These are phyloP conservation scores for Clathrus columnatus DNA, from an alignment of 768 basidiomycete species.

Conservation along the genomic window DNA sequence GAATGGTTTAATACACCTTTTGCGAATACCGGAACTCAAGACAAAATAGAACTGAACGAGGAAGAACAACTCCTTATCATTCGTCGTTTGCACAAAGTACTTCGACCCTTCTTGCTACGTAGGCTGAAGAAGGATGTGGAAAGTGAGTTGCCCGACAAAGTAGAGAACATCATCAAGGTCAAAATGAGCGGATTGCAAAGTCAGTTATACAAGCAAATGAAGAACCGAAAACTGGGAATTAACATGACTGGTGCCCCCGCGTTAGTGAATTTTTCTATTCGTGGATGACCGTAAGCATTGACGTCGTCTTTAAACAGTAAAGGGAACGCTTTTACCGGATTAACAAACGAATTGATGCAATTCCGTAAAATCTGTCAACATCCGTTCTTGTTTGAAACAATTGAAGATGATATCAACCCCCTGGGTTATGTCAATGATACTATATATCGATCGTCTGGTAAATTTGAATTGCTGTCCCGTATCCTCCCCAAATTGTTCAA, in stretches of 20 bases:
- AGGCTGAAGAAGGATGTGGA: slow-evolving; percentile 96
- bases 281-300: neutral
- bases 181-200: slow-evolving; percentile 89
- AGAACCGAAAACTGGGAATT: slow-evolving; percentile 84
- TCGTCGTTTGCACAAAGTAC: slow-evolving; percentile 90
- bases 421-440: slow-evolving; percentile 74
- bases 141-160: slow-evolving; percentile 91
- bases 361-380: slow-evolving; percentile 97
- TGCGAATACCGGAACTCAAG: slow-evolving; percentile 93
- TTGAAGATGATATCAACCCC: slow-evolving; percentile 90
- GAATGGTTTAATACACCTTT: slow-evolving; percentile 99
- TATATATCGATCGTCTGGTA: slow-evolving; percentile 81
- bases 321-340: slow-evolving; percentile 71
- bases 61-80: slow-evolving; percentile 98
- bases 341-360: slow-evolving; percentile 96
- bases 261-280: slow-evolving; percentile 32
- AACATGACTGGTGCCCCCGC: slow-evolving; percentile 69
- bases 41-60: slow-evolving; percentile 99
- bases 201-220: slow-evolving; percentile 95
- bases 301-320: slow-evolving; percentile 39
- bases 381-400: slow-evolving; percentile 91
- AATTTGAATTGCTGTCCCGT: slow-evolving; percentile 85
- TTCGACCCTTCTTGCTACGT: slow-evolving; percentile 88
- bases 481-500: slow-evolving; percentile 92
- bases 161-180: slow-evolving; percentile 96